A percentile compares a stretch with the other conserved stretches of the same genome.
These are phyloP conservation scores for Dryas octopetala DNA, from an alignment of 306 rosid species.

Conservation along the genomic window DNA sequence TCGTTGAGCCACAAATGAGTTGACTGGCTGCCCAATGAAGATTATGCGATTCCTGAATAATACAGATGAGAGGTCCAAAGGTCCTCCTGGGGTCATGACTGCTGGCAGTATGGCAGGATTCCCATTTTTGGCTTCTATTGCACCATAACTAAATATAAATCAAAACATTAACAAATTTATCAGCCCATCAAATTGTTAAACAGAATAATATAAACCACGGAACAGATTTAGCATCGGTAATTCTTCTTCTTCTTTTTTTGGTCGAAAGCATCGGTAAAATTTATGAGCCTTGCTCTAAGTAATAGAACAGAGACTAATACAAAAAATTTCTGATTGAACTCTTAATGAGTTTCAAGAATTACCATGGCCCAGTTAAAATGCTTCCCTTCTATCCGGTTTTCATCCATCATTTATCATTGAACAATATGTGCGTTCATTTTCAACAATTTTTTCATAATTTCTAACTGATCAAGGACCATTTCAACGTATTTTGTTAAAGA, in stretches of 20 bases:
- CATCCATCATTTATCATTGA: background rate
- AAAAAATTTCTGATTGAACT: background rate
- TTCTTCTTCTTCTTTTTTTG: too few species aligned
- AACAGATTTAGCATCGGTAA: background rate
- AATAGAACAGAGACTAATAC: background rate
- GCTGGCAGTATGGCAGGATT: slow-evolving; percentile 92
- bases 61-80: slow-evolving; percentile 81
- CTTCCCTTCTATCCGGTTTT: background rate
- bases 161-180: slow-evolving; percentile 25
- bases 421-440: background rate
- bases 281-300: background rate
- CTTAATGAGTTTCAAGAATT: background rate
- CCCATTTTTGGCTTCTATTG: slow-evolving; percentile 64
- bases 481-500: background rate
- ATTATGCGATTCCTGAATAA: slow-evolving; percentile 88
- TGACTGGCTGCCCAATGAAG: slow-evolving; percentile 90
- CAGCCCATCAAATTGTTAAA: slow-evolving; percentile 8
- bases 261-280: background rate
- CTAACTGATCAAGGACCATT: background rate
- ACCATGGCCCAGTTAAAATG: background rate
- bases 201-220: background rate
- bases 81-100: slow-evolving; percentile 90
- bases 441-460: background rate
- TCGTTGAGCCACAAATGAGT: slow-evolving; percentile 82
- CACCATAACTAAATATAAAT: slow-evolving; percentile 52